Base-by-base conservation (phyloP, 192 early-diverging fungal genomes). In the Paraglomus brasilianum region DNA sequence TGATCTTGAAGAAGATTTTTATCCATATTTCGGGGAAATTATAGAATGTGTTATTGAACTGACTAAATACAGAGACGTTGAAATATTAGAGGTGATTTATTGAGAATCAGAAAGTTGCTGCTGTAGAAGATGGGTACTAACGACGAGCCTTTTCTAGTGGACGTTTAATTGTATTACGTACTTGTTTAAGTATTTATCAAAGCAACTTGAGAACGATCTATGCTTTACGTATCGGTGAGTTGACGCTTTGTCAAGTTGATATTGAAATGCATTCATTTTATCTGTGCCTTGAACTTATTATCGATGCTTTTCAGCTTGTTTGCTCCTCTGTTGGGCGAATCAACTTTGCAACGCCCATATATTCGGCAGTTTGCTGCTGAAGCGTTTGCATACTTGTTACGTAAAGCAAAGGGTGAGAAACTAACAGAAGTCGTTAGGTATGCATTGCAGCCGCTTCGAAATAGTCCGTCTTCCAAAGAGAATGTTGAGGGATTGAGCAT, bases 1-100 rank as follows among this genome's bases (percentile, higher is more conserved):
- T 60, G 97, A 99, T 78, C 78, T 99, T n/a, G 91, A 95, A 77
- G 89, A 89, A 5, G 96, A 98, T 69, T 85, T 96, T 17, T 89
- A 87, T 70, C 87, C 87, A 24, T 88, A 91, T 74, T 93, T 91
- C 69, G 82, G 82, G 42, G 58, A 77, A 8, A 66, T 98, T n/a
- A 77, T 94, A 43, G 66, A 66, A 10, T 78, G 80, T 6, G 88
- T 97, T 39, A 60, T 83, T 69, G 88, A 81, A 19, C 71, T 92
- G 15, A 86, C 94, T 57, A 82, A 87, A 17, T 77, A 79, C 6
- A 78, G 84, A 46, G 86, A 91, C 73, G 74, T 92, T 45, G 86
- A 87, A 69, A 76, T 92, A 4, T 80, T 97, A 19, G 94, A 96
- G 79, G 90, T 88, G 76, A 10, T 49, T 47, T 38, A 64, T 6